These are phyloP conservation scores for Verbascum thapsus DNA, from an alignment of 257 asterid species.

Conservation along the genomic window DNA sequence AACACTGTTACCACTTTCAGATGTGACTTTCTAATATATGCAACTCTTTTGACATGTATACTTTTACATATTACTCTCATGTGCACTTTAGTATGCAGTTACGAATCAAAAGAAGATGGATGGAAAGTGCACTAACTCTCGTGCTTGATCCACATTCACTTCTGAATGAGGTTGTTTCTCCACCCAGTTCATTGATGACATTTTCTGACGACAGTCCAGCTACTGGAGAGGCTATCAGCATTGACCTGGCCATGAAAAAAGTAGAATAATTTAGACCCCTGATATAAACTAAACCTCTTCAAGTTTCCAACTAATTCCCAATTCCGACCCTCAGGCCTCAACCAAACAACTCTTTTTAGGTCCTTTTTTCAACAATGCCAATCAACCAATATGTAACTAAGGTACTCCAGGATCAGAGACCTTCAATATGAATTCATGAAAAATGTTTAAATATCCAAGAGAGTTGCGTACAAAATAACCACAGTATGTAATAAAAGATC, in stretches of 20 bases:
- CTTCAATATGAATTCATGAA: constrained; percentile 7
- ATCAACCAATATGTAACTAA: neutral
- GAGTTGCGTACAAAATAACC: neutral
- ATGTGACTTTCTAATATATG: constrained; percentile 2
- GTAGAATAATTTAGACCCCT: constrained; percentile 27
- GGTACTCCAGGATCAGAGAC: neutral
- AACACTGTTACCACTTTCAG: neutral
- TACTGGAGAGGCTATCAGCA: constrained; percentile 62
- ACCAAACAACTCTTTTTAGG: neutral
- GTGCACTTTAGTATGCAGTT: constrained; percentile 16
- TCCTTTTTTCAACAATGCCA: neutral
- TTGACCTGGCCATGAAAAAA: constrained; percentile 53
- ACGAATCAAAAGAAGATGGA: constrained; percentile 11
- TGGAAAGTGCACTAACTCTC: constrained; percentile 52
- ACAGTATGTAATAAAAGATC: neutral
- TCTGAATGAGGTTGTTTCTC: constrained; percentile 58
- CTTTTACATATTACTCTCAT: neutral
- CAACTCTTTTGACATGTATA: neutral
- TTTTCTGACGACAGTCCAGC: constrained; percentile 71
- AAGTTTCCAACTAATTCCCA: neutral
- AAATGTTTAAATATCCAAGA: neutral
- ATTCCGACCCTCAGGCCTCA: neutral
- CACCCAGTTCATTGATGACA: constrained; percentile 49
- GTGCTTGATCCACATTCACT: constrained; percentile 76
- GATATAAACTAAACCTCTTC: constrained; percentile 18